Conservation (phyloP, 2,329 filamentous ascomycete species). For the Calonectria pseudoturangicola region DNA sequence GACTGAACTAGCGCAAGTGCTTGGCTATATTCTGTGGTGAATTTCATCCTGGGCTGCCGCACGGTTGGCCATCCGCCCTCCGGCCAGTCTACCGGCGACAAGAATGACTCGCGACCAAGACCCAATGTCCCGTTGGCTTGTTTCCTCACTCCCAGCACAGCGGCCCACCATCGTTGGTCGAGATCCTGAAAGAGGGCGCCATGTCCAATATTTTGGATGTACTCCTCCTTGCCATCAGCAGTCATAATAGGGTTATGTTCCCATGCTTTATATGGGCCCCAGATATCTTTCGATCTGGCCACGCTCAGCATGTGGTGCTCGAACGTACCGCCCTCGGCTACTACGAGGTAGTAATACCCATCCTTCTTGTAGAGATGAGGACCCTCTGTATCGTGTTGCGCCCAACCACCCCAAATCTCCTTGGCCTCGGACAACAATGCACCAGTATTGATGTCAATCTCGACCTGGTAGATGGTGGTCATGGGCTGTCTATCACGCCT, state of each 20-base stretch:
- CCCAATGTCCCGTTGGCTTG: slow-evolving; percentile 19
- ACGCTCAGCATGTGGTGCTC: slow-evolving; percentile 65
- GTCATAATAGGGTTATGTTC: slow-evolving; percentile 67
- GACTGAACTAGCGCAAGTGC: not conserved
- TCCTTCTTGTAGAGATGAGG: slow-evolving; percentile 67
- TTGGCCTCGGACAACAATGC: slow-evolving; percentile 52
- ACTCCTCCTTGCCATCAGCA: slow-evolving; percentile 59
- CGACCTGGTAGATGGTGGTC: slow-evolving; percentile 43
- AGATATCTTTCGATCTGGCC: slow-evolving; percentile 62
- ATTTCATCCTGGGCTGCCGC: slow-evolving; percentile 6
- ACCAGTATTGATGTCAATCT: slow-evolving; percentile 60
- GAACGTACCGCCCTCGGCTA: slow-evolving; percentile 69
- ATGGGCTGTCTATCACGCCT: slow-evolving; percentile 31
- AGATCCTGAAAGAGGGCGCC: slow-evolving; percentile 66
- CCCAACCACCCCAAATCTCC: slow-evolving; percentile 25
- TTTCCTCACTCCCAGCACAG: slow-evolving; percentile 17
- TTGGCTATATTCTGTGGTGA: slow-evolving; percentile 2
- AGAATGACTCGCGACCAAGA: slow-evolving; percentile 13
- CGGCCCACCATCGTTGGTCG: slow-evolving; percentile 40
- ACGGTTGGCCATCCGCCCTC: slow-evolving; percentile 7
- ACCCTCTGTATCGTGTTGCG: slow-evolving; percentile 22
- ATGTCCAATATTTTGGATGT: slow-evolving; percentile 66
- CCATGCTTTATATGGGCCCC: slow-evolving; percentile 65
- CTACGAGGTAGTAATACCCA: slow-evolving; percentile 68
- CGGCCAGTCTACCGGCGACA: slow-evolving; percentile 13